Base-by-base conservation (phyloP, 2,329 filamentous ascomycete genomes). In the Beauveria brongniartii region DNA sequence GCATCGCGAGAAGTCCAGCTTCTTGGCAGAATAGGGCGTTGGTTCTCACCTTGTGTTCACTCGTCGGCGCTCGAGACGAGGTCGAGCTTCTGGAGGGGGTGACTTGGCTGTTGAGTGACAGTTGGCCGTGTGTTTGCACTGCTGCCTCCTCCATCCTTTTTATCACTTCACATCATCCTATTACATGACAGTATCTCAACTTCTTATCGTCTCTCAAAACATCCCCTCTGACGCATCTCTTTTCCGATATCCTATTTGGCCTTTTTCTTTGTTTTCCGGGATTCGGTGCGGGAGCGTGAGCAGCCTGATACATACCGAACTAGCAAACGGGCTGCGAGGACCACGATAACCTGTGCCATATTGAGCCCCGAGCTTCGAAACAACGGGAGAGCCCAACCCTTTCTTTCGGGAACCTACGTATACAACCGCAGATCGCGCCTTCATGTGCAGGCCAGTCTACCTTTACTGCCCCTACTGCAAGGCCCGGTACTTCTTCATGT, bases 401-500 rank as follows among this genome's bases (percentile, higher is more conserved):
- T 37, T 37, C 34, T 16, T 16, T 37, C 10, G 5, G 34, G 12
- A 37, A 37, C 5, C 34, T 16, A 16, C 14, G 34, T 37, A 3
- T 16, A 37, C 5, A 16, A 37, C 34, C 14, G 34, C 34, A 37
- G 26, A 12, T 20, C 14, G 26, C 48, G 9, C 48, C 20, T 16
- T 14, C 16, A 61, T 56, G 59, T 61, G 59, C 37, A 10, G 46
- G 5, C 22, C 55, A 8, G 52, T 61, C 10, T 46, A 51, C 34
- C 28, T 43, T 6, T 2, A 3, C 34, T 61, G 59, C 34, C 12
- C 22, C 3, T 52, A 52, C 46, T 61, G 59, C 59, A 40, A 26
- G 18, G n/a, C n/a, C 10, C 52, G 40, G 18, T 37, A 26, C 44
- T 61, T 61, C 59, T 44, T 51, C 34, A 44, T 55, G 44, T 61